Conservation (phyloP, 75 land plant species). For the Pseudotsuga menziesii region DNA sequence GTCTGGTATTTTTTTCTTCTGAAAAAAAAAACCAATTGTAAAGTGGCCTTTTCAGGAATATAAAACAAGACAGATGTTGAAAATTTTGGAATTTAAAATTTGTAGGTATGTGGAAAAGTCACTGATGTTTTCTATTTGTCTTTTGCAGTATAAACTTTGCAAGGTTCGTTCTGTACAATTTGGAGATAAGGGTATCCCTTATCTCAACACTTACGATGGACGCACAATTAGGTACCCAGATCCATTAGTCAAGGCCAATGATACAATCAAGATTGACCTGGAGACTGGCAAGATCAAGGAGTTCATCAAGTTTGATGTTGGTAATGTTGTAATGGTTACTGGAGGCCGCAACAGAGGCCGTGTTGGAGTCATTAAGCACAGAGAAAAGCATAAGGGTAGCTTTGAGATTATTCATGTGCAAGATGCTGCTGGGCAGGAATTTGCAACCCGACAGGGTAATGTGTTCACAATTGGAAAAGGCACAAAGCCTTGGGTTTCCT, state of each 20-base stretch:
- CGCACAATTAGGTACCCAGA: constrained; percentile 79
- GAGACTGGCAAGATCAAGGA: constrained; percentile 79
- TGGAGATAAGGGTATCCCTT: constrained; percentile 87
- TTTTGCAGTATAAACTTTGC: constrained; percentile 89
- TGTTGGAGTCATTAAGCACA: constrained; percentile 82
- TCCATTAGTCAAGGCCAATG: constrained; percentile 93
- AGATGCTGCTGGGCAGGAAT: constrained; percentile 86
- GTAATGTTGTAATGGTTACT: constrained; percentile 95
- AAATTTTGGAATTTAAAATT: not conserved
- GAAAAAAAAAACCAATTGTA: not conserved
- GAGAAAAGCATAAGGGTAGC: constrained; percentile 97
- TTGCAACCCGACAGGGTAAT: constrained; percentile 87
- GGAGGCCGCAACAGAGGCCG: constrained; percentile 95
- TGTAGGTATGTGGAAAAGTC: too few species aligned
- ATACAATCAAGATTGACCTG: constrained; percentile 83
- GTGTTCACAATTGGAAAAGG: constrained; percentile 90
- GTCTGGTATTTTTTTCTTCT: too few species aligned
- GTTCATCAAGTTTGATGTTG: constrained; percentile 96
- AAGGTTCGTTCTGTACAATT: constrained; percentile 77
- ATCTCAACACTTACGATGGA: constrained; percentile 87
- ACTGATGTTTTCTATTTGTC: too few species aligned
- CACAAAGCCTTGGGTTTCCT: constrained; percentile 86
- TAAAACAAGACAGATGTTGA: not conserved
- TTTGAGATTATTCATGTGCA: constrained; percentile 91
- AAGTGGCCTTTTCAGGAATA: not conserved